Base-by-base conservation (phyloP, 345 rosid genomes). In the Linum lewisii region DNA sequence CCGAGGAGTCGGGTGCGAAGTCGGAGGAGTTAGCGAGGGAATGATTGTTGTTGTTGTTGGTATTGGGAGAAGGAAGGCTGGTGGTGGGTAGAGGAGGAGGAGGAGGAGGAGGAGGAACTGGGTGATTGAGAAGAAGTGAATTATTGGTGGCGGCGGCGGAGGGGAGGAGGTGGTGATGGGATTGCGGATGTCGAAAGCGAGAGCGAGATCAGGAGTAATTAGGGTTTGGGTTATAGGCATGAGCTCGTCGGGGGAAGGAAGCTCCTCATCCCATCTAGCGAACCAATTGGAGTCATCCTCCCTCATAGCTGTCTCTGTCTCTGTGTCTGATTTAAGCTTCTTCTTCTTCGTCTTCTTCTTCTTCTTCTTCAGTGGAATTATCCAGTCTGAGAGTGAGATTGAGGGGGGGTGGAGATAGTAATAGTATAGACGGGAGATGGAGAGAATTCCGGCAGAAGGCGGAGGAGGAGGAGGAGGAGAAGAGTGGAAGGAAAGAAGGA, bases 181-280 rank as follows among this genome's bases (percentile, higher is more conserved):
- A 79, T 59, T 78, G 55, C 76, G 72, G 64, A 92, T 86, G 57
- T 92, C 90, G 65, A 92, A 92, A 60, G 97, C 96, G 11, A 88
- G 68, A 24, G 98, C 98, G 54, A 92, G 98, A 85, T 88, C 86
- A 67, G 87, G 93, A 32, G 96, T 80, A 52, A 92, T 92, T 72
- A 92, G 87, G 74, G 98, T 72, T 73, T 93, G 97, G 21, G 90
- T 80, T 18, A 93, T 70, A 7, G 99, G 95, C 71, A 81, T 93
- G 13, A 93, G 95, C 45, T 93, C 99, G 1, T 86, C 95, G 0
- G 85, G 97, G 0, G 97, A 69, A 4, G 97, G 99, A 2, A 89
- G 88, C 57, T 84, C 87, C 53, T 89, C 89, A 75, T 87, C 99
- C 97, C 95, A 89, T 73, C 81, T 83, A 10, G 89, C 47, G 63